These are phyloP conservation scores for Cladosporium oxysporum DNA, from an alignment of 2,329 filamentous ascomycete genomes.

Conservation along the genomic window DNA sequence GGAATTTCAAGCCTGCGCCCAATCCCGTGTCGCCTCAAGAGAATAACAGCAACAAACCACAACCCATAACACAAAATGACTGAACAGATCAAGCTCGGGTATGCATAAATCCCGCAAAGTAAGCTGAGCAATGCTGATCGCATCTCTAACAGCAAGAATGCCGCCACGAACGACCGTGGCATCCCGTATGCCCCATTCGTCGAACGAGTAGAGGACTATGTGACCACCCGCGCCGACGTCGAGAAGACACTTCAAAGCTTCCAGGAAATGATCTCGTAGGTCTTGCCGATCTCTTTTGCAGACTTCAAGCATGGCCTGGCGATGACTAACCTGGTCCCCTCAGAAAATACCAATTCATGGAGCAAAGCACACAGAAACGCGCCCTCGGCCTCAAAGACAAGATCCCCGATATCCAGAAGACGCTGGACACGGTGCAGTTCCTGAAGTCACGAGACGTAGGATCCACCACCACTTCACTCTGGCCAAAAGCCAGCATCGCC, in stretches of 20 bases:
- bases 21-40: background rate
- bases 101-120: background rate
- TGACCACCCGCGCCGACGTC: slow-evolving; percentile 74
- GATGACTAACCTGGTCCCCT: slow-evolving; percentile 26
- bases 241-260: slow-evolving; percentile 80
- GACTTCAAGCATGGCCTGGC: background rate
- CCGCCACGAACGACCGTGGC: slow-evolving; percentile 73
- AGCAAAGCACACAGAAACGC: slow-evolving; percentile 84
- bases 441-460: slow-evolving; percentile 71
- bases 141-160: slow-evolving; percentile 42
- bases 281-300: background rate
- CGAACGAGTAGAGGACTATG: slow-evolving; percentile 86
- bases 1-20: slow-evolving; percentile 15
- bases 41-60: background rate
- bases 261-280: slow-evolving; percentile 89
- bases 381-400: slow-evolving; percentile 84
- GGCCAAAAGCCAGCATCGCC: background rate
- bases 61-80: slow-evolving; percentile 5
- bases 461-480: background rate
- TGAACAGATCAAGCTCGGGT: slow-evolving; percentile 15
- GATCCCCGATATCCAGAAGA: slow-evolving; percentile 96
- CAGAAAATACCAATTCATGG: slow-evolving; percentile 99
- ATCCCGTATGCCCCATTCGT: slow-evolving; percentile 85
- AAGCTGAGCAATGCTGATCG: slow-evolving; percentile 16
- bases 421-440: slow-evolving; percentile 86